A percentile compares a stretch with the other conserved stretches of the same genome.
Conservation (phyloP, 108 stramenopile species). For the Seminavis robusta region DNA sequence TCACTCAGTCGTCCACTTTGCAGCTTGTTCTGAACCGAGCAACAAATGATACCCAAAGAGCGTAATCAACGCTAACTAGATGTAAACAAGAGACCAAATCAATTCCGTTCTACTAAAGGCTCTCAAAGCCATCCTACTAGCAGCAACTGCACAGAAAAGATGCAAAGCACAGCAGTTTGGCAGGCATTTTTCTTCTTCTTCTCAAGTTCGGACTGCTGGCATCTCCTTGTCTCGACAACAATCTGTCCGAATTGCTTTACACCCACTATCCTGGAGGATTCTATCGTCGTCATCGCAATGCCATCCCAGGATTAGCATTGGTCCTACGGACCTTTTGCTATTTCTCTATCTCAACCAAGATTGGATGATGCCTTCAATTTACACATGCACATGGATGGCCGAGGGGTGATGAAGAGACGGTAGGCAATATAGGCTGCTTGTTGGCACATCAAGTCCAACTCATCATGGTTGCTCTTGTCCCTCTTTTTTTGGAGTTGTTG, state of each 20-base stretch:
- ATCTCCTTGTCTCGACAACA: slow-evolving; percentile 38
- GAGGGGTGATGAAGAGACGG: slow-evolving; percentile 33
- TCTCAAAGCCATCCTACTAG: no score
- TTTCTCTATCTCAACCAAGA: slow-evolving; percentile 65
- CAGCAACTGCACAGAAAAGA: no score
- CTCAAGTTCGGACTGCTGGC: no score
- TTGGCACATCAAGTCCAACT: slow-evolving; percentile 28
- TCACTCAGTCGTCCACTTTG: no score
- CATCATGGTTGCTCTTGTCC: slow-evolving; percentile 7
- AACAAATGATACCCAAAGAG: no score
- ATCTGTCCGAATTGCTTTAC: slow-evolving; percentile 57
- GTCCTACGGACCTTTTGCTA: slow-evolving; percentile 56
- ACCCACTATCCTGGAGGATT: slow-evolving; percentile 83
- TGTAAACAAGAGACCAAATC: no score
- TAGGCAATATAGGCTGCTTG: slow-evolving; percentile 27
- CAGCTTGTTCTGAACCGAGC: no score
- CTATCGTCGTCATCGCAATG: slow-evolving; percentile 73
- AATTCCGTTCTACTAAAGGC: no score
- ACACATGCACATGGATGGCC: slow-evolving; percentile 62
- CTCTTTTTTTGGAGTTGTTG: no score
- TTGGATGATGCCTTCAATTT: slow-evolving; percentile 63
- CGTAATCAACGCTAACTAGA: no score
- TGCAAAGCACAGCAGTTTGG: no score
- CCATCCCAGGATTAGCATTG: slow-evolving; percentile 59
- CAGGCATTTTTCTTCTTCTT: no score